Evolutionary conservation across 139 green algal species (phyloP).

Genomic region (Bryopsis sp.): DNA sequence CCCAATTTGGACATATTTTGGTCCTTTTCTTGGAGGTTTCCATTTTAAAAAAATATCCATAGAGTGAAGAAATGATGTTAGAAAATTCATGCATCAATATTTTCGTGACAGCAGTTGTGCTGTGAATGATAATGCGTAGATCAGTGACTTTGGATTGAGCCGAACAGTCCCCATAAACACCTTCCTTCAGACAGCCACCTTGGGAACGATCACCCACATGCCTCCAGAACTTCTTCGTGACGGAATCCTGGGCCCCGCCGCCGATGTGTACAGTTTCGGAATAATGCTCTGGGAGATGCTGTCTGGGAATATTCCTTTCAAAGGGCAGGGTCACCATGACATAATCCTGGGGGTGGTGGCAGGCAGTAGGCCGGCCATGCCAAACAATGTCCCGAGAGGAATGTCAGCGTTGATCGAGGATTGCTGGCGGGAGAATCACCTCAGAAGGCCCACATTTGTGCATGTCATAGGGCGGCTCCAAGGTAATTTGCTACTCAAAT

Average conservation of each 20-base stretch:
- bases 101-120: too few relatives aligned
- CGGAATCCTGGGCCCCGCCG: slow-evolving; percentile 21
- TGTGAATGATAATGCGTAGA: too few relatives aligned
- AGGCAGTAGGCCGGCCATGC: neutral
- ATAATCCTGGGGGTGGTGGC: slow-evolving; percentile 11
- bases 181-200: slow-evolving; percentile 16
- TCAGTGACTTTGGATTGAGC: slow-evolving; percentile 25
- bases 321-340: slow-evolving; percentile 6
- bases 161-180: slow-evolving; percentile 18
- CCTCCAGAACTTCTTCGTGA: slow-evolving; percentile 23
- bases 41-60: too few relatives aligned
- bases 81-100: too few relatives aligned
- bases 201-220: slow-evolving; percentile 27
- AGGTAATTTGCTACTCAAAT: too few relatives aligned
- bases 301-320: slow-evolving; percentile 16
- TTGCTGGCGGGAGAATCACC: slow-evolving; percentile 7
- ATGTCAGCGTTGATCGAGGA: neutral
- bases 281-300: slow-evolving; percentile 58
- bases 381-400: neutral
- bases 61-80: too few relatives aligned
- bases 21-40: too few relatives aligned
- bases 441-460: neutral
- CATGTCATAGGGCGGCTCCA: slow-evolving; percentile 3
- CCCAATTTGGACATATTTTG: too few relatives aligned
- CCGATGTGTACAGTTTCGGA: slow-evolving; percentile 50